A percentile compares a stretch with the other conserved stretches of the same genome.
Conservation (phyloP, 2,329 filamentous ascomycete genomes). For the Ophiostoma piceae region DNA sequence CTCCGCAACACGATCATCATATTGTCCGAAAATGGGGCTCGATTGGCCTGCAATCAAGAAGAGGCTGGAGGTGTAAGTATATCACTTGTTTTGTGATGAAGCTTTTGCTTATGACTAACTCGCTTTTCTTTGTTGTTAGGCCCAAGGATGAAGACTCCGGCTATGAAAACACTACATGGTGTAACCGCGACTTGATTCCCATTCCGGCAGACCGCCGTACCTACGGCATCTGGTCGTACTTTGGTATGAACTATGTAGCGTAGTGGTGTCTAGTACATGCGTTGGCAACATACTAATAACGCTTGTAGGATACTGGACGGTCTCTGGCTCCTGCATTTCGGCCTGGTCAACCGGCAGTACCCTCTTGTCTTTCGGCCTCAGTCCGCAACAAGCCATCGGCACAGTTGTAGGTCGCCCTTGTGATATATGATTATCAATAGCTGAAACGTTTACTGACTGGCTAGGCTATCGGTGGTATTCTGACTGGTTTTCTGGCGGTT, state of each 20-base stretch:
- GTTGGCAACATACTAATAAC: background rate
- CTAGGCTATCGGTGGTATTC: background rate
- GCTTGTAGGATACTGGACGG: constrained; percentile 21
- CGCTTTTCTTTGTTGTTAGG: background rate
- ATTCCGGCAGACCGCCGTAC: constrained; percentile 42
- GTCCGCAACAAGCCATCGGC: constrained; percentile 24
- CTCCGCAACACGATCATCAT: constrained; percentile 3
- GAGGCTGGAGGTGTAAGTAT: constrained; percentile 16
- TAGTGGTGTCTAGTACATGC: too few relatives aligned
- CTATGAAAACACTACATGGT: constrained; percentile 45
- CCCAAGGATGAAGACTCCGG: constrained; percentile 19
- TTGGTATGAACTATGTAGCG: constrained; percentile 16
- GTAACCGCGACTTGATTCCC: constrained; percentile 42
- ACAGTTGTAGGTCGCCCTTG: constrained; percentile 3
- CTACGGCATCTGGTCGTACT: constrained; percentile 29
- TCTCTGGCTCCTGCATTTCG: constrained; percentile 24
- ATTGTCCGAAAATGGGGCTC: constrained; percentile 8
- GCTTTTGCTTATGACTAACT: background rate
- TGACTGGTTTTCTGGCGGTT: constrained; percentile 29
- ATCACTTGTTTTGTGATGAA: background rate
- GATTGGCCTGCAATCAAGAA: constrained; percentile 14
- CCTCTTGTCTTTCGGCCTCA: constrained; percentile 24
- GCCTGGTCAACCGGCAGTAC: constrained; percentile 25
- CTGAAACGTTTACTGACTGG: background rate
- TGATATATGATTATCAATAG: too few relatives aligned